A percentile compares a stretch with the other conserved stretches of the same genome.
Conservation (phyloP, 805 yeast genomes). For the Starmerella davenportii region DNA sequence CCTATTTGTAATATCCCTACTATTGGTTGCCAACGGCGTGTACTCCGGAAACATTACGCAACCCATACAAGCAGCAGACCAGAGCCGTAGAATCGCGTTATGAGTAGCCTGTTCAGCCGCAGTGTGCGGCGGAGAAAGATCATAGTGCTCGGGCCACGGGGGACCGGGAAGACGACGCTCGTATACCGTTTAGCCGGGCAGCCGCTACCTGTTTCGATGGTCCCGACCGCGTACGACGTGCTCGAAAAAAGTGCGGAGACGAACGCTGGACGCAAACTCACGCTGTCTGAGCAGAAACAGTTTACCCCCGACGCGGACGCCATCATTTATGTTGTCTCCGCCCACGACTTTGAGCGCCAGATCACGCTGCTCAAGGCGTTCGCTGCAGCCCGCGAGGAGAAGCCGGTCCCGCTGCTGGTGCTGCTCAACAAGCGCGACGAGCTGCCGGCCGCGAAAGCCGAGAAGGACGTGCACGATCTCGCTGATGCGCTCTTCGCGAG, state of each 20-base stretch:
- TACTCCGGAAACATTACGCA: too few relatives aligned
- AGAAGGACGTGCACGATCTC: constrained; percentile 22
- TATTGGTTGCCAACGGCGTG: too few relatives aligned
- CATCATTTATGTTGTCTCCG: constrained; percentile 6
- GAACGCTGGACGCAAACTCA: constrained; percentile 5
- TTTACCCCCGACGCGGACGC: constrained; percentile 8
- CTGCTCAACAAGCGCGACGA: constrained; percentile 10
- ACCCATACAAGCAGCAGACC: too few relatives aligned
- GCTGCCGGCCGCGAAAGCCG: constrained; percentile 4
- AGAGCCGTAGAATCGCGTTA: too few relatives aligned
- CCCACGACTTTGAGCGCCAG: background rate
- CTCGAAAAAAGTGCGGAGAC: constrained; percentile 8
- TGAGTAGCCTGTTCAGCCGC: constrained; percentile 7
- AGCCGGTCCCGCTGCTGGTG: constrained; percentile 9
- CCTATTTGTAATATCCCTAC: too few relatives aligned
- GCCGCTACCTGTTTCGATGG: constrained; percentile 12
- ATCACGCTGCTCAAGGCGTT: background rate
- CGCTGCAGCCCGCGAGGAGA: background rate
- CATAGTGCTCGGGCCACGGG: constrained; percentile 6
- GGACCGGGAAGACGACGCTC: constrained; percentile 11
- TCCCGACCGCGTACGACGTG: constrained; percentile 11
- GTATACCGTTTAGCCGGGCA: constrained; percentile 10
- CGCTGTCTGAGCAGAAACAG: constrained; percentile 10
- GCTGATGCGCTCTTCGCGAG: constrained; percentile 20
- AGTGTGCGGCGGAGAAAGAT: constrained; percentile 4